Base-by-base conservation (phyloP, 1,284 basidiomycete species). In the Phenoliferia sp. region DNA sequence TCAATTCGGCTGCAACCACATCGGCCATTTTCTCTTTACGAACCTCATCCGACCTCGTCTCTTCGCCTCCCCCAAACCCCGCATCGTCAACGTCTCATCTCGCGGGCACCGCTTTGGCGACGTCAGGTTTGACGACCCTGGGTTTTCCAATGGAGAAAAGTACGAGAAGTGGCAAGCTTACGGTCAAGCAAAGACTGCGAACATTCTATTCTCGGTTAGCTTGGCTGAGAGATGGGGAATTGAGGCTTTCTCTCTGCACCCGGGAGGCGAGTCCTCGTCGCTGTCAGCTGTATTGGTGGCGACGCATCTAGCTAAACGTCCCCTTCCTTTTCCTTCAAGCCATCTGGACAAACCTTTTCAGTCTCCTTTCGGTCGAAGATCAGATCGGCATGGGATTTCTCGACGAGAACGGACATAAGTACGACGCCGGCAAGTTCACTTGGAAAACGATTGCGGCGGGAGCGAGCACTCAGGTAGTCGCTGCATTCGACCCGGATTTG, bases 1-100 rank as follows among this genome's bases (percentile, higher is more conserved):
- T 16, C 77, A 78, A 64, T 69, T 78, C 55, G 75, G 64, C n/a
- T 68, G 69, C 15, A 77, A 78, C 69, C 71, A 75, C 55, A 59
- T 78, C 44, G 75, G 64, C 1, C 76, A 71, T n/a, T 77, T 71
- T 65, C 65, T 76, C 31, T 69, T 78, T 48, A 73, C 68, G 35
- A 62, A 65, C 31, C 61, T 70, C n/a, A 66, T 77, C 48, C 17
- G 31, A 29, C 62, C 62, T 15, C 29, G 50, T 28, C 26, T 67
- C 22, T 39, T 63, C 6, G 17, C n/a, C n/a, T n/a, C n/a, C n/a
- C n/a, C 28, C 16, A 33, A 34, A 19, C 29, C 31, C n/a, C 65
- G 72, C 28, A 50, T 73, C 26, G 63, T 73, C 36, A 66, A 65
- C 59, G 63, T 73, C 34, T 64, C 71, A 2, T 62, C 56, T 26